A percentile compares a stretch with the other conserved stretches of the same genome.
Conservation (phyloP, 805 yeast genomes). For the Naumovozyma dairenensis region DNA sequence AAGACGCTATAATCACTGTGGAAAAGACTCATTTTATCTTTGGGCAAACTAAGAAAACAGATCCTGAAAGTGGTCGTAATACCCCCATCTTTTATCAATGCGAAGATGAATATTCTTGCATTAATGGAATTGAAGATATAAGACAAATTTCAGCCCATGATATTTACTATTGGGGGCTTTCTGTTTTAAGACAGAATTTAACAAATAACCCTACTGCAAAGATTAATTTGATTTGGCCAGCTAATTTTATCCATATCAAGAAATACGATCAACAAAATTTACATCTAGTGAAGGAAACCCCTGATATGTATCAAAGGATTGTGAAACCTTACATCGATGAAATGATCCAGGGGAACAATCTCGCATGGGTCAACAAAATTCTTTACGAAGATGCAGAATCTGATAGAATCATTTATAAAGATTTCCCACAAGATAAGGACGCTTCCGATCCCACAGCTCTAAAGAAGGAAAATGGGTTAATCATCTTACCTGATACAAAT, state of each 20-base stretch:
- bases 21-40: slow-evolving; percentile 60
- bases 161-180: slow-evolving; percentile 74
- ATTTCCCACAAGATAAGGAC: slow-evolving; percentile 39
- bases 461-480: slow-evolving; percentile 42
- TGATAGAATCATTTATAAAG: slow-evolving; percentile 65
- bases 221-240: slow-evolving; percentile 75
- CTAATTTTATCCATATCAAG: slow-evolving; percentile 70
- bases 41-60: slow-evolving; percentile 13
- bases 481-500: slow-evolving; percentile 88
- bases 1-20: slow-evolving; percentile 58
- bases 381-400: slow-evolving; percentile 74
- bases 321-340: slow-evolving; percentile 71
- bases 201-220: slow-evolving; percentile 50
- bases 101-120: slow-evolving; percentile 22
- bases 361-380: slow-evolving; percentile 87
- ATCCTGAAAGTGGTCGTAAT: slow-evolving; percentile 5
- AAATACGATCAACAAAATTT: slow-evolving; percentile 52
- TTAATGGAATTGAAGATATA: slow-evolving; percentile 22
- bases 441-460: no score
- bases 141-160: slow-evolving; percentile 57
- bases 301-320: slow-evolving; percentile 50
- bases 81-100: slow-evolving; percentile 17
- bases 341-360: slow-evolving; percentile 58
- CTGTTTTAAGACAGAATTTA: slow-evolving; percentile 39
- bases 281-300: slow-evolving; percentile 69